Evolutionary conservation across 768 basidiomycete species (phyloP), one percentile per base, ranked within the genome.

Genomic region (Termitomyces sp.): DNA sequence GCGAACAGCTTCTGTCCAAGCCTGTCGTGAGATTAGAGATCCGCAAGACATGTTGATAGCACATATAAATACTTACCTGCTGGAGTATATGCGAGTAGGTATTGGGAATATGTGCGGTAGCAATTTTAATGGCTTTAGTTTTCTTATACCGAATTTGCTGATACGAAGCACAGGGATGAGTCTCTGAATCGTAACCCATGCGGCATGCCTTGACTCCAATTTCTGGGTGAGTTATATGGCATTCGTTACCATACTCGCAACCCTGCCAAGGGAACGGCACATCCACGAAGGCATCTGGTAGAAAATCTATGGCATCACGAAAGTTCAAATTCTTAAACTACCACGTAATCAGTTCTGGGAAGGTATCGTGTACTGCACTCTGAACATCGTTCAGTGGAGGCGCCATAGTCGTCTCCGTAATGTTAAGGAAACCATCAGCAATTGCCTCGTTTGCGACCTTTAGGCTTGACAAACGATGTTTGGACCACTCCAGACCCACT

Each of bases 311-410:
- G 14, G 4, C 45, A 8, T 46, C 59, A 23, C 23, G 47, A 27
- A 53, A 51, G 19, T 48, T 44, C 6, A 65, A 7, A 38, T 58
- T 64, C 35, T 65, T 65, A 51, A 65, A 65, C 27, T 65, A 63
- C 61, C 59, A 63, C 1, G 56, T 34, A 3, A 42, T 58, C 14
- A 65, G 37, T 16, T 48, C 58, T 2, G 54, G 60, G 38, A 60
- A 59, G 11, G 12, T 23, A 7, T 44, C 31, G 10, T 29, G 31
- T 3, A 60, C 54, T 16, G 17, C n/a, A 16, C 21, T 40, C 16
- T 52, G 27, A 5, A 25, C 11, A 1, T 53, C 23, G 5, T 38
- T 16, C 19, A 52, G 29, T 4, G 21, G 7, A n/a, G 19, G 35
- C 11, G 3, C 11, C 21, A 50, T 46, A 1, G 8, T 34, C 10